A percentile compares a stretch with the other conserved stretches of the same genome.
phyloP scores from a whole-genome alignment of 306 rosid species.

The Trifolium dubium region DNA sequence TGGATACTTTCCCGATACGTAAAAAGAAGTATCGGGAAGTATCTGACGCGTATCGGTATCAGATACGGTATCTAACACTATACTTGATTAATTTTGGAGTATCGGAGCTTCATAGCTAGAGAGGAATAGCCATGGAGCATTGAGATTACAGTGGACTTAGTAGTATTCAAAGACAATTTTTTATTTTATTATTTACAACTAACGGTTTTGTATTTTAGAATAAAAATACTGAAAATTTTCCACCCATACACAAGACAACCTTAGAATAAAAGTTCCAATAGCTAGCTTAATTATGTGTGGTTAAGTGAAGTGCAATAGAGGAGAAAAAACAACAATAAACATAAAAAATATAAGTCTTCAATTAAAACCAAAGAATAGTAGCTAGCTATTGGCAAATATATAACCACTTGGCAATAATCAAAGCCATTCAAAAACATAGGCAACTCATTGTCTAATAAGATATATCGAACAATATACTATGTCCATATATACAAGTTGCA shows the following conservation, averaged over 20 bases:
- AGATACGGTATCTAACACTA: too few relatives aligned
- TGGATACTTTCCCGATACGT: too few relatives aligned
- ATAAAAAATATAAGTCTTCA: neutral
- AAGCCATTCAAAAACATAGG: constrained; percentile 23
- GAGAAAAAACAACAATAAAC: constrained; percentile 11
- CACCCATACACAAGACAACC: neutral
- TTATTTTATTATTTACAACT: neutral
- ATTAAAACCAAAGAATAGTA: neutral
- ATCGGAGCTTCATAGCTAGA: too few relatives aligned
- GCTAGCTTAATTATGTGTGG: constrained; percentile 29
- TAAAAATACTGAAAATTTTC: neutral
- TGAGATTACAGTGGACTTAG: too few relatives aligned
- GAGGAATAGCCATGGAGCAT: too few relatives aligned
- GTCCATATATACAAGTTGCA: constrained; percentile 18
- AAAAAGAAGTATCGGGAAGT: too few relatives aligned
- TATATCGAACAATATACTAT: neutral
- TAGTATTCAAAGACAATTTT: too few relatives aligned
- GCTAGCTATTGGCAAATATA: constrained; percentile 38
- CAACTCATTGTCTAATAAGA: constrained; percentile 3
- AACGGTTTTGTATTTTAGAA: neutral
- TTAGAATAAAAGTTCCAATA: neutral
- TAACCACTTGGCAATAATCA: constrained; percentile 45
- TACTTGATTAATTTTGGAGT: too few relatives aligned
- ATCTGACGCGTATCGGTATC: too few relatives aligned
- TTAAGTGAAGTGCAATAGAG: neutral